Percentiles rank a stretch among this genome's conserved stretches.
Evolutionary conservation across 2,329 filamentous ascomycete genomes (phyloP).

Genomic region (Chaetomium sp.): DNA sequence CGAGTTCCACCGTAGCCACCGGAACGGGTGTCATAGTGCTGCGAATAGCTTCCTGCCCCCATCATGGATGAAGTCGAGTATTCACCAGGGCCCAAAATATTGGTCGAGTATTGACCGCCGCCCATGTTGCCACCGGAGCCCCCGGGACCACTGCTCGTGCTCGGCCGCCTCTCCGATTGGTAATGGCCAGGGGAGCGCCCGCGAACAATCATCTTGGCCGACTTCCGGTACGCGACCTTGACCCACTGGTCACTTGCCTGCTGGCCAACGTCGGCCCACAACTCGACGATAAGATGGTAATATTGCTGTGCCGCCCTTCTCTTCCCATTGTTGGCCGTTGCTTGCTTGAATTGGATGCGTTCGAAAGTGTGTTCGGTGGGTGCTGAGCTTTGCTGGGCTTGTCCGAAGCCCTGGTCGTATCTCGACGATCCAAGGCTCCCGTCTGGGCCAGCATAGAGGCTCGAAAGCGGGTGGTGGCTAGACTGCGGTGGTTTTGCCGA

Average conservation of each 20-base stretch:
- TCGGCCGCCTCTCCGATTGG: slow-evolving; percentile 62
- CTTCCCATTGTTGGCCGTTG: slow-evolving; percentile 90
- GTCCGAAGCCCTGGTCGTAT: slow-evolving; percentile 40
- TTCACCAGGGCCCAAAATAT: slow-evolving; percentile 29
- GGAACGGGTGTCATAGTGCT: slow-evolving; percentile 35
- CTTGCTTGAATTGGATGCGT: slow-evolving; percentile 89
- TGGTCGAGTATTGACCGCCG: slow-evolving; percentile 33
- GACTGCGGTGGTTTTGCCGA: slow-evolving; percentile 57
- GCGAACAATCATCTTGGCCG: slow-evolving; percentile 79
- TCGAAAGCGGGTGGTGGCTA: slow-evolving; percentile 34
- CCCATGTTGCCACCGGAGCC: slow-evolving; percentile 58
- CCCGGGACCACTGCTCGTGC: slow-evolving; percentile 59
- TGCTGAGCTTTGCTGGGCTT: slow-evolving; percentile 32
- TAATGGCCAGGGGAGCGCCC: slow-evolving; percentile 78
- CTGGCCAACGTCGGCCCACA: slow-evolving; percentile 62
- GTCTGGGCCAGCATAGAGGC: slow-evolving; percentile 38
- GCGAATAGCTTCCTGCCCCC: slow-evolving; percentile 29
- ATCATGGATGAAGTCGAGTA: slow-evolving; percentile 35
- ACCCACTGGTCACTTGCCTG: slow-evolving; percentile 50
- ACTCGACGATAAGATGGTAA: slow-evolving; percentile 83
- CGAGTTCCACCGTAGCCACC: slow-evolving; percentile 37
- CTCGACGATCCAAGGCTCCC: slow-evolving; percentile 30
- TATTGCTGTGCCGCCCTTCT: slow-evolving; percentile 85
- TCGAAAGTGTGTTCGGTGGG: slow-evolving; percentile 64
- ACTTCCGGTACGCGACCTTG: slow-evolving; percentile 65